These are phyloP conservation scores for Gymnopus androsaceus DNA, from an alignment of 1,284 basidiomycete species.

Conservation along the genomic window DNA sequence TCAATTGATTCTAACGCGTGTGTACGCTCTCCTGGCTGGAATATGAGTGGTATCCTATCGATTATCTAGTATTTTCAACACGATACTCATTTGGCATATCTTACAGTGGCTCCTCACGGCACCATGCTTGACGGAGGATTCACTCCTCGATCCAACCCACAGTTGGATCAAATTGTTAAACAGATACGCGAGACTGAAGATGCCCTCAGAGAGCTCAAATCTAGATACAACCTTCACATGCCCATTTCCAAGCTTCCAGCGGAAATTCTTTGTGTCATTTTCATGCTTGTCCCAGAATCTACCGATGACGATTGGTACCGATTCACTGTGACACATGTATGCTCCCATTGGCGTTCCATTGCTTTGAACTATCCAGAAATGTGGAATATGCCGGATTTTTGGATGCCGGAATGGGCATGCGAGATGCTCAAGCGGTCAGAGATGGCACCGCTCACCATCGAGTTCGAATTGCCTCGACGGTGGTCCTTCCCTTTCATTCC, in stretches of 20 bases:
- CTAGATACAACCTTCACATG: slow-evolving; percentile 15
- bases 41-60: too few species aligned
- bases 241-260: slow-evolving; percentile 29
- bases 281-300: slow-evolving; percentile 15
- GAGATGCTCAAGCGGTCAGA: slow-evolving; percentile 19
- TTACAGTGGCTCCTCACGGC: too few species aligned
- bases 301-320: background rate
- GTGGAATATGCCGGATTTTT: slow-evolving; percentile 17
- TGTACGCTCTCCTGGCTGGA: too few species aligned
- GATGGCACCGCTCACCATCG: slow-evolving; percentile 18
- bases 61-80: too few species aligned
- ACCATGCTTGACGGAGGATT: too few species aligned
- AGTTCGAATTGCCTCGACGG: background rate
- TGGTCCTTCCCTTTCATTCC: slow-evolving; percentile 4
- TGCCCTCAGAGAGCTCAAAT: slow-evolving; percentile 15
- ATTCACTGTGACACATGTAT: slow-evolving; percentile 15
- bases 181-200: slow-evolving; percentile 14
- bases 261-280: slow-evolving; percentile 29
- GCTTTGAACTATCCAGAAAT: slow-evolving; percentile 15
- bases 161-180: slow-evolving; percentile 14
- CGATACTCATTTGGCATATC: too few species aligned
- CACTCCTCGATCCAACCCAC: too few species aligned
- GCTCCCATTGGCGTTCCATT: slow-evolving; percentile 13
- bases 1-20: too few species aligned
- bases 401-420: slow-evolving; percentile 10